phyloP scores from a whole-genome alignment of 257 asterid species.

The Solanum etuberosum region DNA sequence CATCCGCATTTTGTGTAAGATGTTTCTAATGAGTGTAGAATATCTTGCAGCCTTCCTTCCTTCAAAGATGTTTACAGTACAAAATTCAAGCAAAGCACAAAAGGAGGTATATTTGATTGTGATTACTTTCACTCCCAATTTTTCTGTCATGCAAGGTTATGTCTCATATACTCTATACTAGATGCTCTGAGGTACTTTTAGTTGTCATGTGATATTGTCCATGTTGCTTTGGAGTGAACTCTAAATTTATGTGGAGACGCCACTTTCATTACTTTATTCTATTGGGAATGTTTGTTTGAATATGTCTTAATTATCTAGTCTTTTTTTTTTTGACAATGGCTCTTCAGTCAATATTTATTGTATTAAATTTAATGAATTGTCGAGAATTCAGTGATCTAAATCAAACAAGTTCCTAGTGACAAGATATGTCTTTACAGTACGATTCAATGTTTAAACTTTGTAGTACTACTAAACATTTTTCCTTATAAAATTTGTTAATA shows the following conservation, averaged over 20 bases:
- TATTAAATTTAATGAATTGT: not conserved
- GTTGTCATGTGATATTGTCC: not conserved
- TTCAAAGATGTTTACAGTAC: constrained; percentile 77
- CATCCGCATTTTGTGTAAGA: not conserved
- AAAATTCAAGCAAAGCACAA: constrained; percentile 76
- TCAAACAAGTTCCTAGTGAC: not conserved
- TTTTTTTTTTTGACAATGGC: not conserved
- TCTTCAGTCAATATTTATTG: not conserved
- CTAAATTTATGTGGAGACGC: not conserved
- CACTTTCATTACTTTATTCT: not conserved
- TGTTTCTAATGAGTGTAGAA: constrained; percentile 21
- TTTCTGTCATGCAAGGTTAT: not conserved
- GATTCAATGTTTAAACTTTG: not conserved
- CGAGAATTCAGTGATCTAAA: not conserved
- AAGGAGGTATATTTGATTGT: constrained; percentile 39
- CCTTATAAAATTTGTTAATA: not conserved
- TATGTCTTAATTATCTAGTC: not conserved
- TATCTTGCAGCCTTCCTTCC: constrained; percentile 76
- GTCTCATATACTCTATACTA: not conserved
- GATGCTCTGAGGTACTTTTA: not conserved
- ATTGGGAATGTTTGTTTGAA: not conserved
- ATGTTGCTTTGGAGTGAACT: not conserved
- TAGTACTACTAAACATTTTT: not conserved
- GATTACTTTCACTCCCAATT: not conserved
- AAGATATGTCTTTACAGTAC: not conserved